Conservation (phyloP, 331 rosid species). For the Pyracantha coccinea region DNA sequence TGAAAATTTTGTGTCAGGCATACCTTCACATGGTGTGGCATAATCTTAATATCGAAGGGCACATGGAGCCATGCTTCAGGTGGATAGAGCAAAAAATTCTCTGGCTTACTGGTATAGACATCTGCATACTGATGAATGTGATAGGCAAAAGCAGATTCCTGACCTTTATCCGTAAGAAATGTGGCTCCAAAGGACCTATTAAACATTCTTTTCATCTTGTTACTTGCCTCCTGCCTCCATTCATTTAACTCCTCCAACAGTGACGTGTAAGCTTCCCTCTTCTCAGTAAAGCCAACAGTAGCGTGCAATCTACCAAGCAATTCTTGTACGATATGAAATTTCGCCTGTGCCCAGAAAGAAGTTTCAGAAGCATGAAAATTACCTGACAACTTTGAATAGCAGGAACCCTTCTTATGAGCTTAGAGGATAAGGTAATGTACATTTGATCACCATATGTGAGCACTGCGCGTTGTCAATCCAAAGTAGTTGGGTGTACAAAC, state of each 20-base stretch:
- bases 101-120: conserved; percentile 95
- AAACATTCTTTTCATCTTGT: conserved; percentile 72
- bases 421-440: neutral
- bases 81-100: conserved; percentile 76
- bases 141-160: conserved; percentile 93
- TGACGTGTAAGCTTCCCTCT: conserved; percentile 36
- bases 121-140: conserved; percentile 96
- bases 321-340: conserved; percentile 79
- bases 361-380: conserved; percentile 2
- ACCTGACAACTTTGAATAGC: neutral
- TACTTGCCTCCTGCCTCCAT: conserved; percentile 63
- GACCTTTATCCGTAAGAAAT: conserved; percentile 77
- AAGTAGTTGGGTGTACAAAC: neutral
- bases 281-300: conserved; percentile 37
- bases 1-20: neutral
- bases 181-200: conserved; percentile 86
- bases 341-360: conserved; percentile 55
- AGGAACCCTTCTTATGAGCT: neutral
- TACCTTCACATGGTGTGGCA: conserved; percentile 98
- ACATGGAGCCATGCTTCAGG: conserved; percentile 94
- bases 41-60: conserved; percentile 87
- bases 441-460: too few species aligned
- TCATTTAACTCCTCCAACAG: conserved; percentile 63
- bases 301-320: conserved; percentile 84
- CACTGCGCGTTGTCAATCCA: too few species aligned